These are phyloP conservation scores for Clarkia xantiana DNA, from an alignment of 345 rosid species.

Conservation along the genomic window DNA sequence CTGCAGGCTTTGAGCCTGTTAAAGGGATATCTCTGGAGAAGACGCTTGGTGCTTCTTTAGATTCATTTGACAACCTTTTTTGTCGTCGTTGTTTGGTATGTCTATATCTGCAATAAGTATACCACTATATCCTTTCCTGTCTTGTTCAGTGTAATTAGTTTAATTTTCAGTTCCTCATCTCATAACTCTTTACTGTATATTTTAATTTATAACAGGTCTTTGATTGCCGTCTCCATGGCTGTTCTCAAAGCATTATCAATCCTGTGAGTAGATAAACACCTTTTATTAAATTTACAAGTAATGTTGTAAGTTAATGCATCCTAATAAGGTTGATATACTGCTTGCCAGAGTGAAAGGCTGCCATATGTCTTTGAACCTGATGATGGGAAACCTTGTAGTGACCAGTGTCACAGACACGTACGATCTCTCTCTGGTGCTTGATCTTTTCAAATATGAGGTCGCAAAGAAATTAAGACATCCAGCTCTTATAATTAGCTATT, in stretches of 20 bases:
- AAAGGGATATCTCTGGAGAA: constrained; percentile 54
- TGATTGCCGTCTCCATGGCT: constrained; percentile 98
- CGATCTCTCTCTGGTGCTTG: constrained; percentile 21
- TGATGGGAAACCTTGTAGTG: constrained; percentile 83
- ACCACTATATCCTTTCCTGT: neutral
- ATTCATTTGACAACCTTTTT: constrained; percentile 96
- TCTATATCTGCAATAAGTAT: constrained; percentile 4
- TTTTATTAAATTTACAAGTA: neutral
- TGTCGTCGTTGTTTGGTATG: constrained; percentile 96
- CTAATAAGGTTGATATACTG: constrained; percentile 4
- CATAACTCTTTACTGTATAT: constrained; percentile 15
- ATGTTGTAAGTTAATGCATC: neutral
- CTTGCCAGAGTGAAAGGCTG: constrained; percentile 75
- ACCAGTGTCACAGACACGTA: constrained; percentile 72
- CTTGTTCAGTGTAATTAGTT: too few relatives aligned
- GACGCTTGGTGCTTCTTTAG: constrained; percentile 80
- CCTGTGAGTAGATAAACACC: constrained; percentile 46
- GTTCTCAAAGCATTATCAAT: constrained; percentile 71
- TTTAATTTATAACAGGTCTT: constrained; percentile 45
- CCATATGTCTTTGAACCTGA: constrained; percentile 67
- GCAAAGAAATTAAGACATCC: constrained; percentile 10
- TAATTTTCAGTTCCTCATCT: too few relatives aligned
- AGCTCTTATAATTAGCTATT: constrained; percentile 10
- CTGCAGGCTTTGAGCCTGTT: constrained; percentile 29
- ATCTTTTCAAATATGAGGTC: neutral